A percentile compares a stretch with the other conserved stretches of the same genome.
Evolutionary conservation across 2,329 filamentous ascomycete species (phyloP).

Genomic region (Colletotrichum sp.): DNA sequence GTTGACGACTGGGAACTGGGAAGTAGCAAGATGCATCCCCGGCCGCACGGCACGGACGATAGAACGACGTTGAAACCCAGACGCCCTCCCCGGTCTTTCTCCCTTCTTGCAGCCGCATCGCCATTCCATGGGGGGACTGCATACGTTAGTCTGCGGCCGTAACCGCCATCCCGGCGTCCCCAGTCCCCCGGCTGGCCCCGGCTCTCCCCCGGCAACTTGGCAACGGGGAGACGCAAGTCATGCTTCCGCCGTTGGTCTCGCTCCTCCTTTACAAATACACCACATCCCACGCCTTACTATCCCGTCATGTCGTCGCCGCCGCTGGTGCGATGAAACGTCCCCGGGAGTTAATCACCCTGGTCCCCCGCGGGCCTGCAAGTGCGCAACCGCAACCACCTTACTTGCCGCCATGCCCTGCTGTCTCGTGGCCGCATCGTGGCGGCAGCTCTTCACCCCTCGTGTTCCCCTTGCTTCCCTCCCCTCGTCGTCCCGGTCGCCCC

Average conservation of each 20-base stretch:
- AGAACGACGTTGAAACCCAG: conserved; percentile 16
- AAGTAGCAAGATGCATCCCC: conserved; percentile 9
- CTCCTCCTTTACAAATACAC: conserved; percentile 11
- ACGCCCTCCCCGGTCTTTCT: conserved; percentile 5
- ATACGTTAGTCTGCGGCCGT: conserved; percentile 13
- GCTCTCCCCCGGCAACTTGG: not conserved
- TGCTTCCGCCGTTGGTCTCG: conserved; percentile 8
- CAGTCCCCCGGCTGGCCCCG: not conserved
- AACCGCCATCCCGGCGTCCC: not conserved
- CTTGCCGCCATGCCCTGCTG: conserved; percentile 5
- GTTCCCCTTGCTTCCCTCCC: not conserved
- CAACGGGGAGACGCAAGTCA: conserved; percentile 10
- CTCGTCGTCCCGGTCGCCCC: not conserved
- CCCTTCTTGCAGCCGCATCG: conserved; percentile 9
- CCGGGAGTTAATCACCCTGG: conserved; percentile 3
- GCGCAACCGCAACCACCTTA: not conserved
- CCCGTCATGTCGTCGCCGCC: not conserved
- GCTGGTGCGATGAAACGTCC: not conserved
- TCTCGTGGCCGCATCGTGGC: conserved; percentile 10
- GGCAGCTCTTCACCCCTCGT: conserved; percentile 18
- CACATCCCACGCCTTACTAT: not conserved
- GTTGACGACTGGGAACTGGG: not conserved
- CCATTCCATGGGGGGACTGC: not conserved
- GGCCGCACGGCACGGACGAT: not conserved
- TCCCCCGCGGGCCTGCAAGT: conserved; percentile 1